Evolutionary conservation across 1,139 yeast species (phyloP).

Genomic region (Saccharomyces hybrid): DNA sequence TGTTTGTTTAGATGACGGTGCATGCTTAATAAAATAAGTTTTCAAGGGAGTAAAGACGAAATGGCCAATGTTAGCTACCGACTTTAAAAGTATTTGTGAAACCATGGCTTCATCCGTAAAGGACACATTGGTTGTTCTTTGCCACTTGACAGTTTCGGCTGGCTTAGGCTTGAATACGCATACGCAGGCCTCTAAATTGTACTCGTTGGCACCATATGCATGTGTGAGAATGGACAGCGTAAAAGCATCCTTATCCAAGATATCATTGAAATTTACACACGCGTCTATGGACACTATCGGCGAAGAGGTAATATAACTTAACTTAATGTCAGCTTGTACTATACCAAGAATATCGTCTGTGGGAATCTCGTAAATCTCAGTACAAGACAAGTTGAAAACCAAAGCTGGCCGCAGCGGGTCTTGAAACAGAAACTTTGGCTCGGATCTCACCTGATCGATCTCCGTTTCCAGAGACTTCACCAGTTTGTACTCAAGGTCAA

Average conservation of each 20-base stretch:
- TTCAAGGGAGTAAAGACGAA: slow-evolving; percentile 11
- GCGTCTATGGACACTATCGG: background rate
- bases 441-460: background rate
- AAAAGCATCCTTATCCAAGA: background rate
- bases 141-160: background rate
- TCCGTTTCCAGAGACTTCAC: background rate
- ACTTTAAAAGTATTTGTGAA: slow-evolving; percentile 4
- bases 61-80: slow-evolving; percentile 15
- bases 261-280: background rate
- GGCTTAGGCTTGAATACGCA: background rate
- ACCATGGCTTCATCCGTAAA: background rate
- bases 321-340: background rate
- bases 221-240: background rate
- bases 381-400: background rate
- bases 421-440: background rate
- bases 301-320: background rate
- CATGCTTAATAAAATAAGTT: slow-evolving; percentile 10
- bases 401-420: background rate
- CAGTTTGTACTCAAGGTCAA: background rate
- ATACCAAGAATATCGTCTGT: background rate
- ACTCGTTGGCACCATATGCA: no score
- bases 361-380: background rate
- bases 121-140: background rate
- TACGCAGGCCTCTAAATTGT: background rate
- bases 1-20: slow-evolving; percentile 13